A percentile compares a stretch with the other conserved stretches of the same genome.
phyloP scores from a whole-genome alignment of 331 rosid genomes.

The Rhamnella rubrinervis region DNA sequence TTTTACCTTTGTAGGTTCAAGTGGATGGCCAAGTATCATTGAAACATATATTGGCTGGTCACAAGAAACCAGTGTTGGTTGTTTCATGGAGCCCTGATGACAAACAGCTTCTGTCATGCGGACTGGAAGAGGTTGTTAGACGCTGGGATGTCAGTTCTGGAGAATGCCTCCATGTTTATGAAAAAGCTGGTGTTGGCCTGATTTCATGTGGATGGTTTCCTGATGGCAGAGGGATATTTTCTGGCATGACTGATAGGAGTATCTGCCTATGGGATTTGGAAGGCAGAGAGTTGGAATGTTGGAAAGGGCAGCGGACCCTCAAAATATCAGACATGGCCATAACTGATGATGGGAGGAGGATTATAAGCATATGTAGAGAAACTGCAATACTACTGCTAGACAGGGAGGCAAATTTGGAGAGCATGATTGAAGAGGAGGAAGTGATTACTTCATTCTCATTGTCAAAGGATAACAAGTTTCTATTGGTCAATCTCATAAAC shows the following conservation, averaged over 20 bases:
- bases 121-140: conserved; percentile 14
- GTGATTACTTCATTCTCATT: conserved; percentile 16
- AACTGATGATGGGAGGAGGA: conserved; percentile 12
- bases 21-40: conserved; percentile 3
- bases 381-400: conserved; percentile 7
- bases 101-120: conserved; percentile 6
- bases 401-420: conserved; percentile 14
- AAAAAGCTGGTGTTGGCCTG: conserved; percentile 12
- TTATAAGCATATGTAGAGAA: conserved; percentile 15
- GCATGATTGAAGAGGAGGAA: conserved; percentile 16
- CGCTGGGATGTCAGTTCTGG: conserved; percentile 13
- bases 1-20: conserved; percentile 1
- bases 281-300: conserved; percentile 11
- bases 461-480: conserved; percentile 11
- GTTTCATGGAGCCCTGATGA: conserved; percentile 20
- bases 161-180: conserved; percentile 6
- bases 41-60: conserved; percentile 15
- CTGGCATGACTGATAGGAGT: conserved; percentile 12
- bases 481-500: conserved; percentile 16
- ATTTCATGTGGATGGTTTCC: conserved; percentile 19
- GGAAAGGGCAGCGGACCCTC: conserved; percentile 7
- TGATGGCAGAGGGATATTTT: conserved; percentile 15
- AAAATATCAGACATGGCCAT: conserved; percentile 7
- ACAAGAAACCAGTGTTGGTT: conserved; percentile 5
- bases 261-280: conserved; percentile 17